These are phyloP conservation scores for Mimosa bimucronata DNA, from an alignment of 306 rosid genomes.

Conservation along the genomic window DNA sequence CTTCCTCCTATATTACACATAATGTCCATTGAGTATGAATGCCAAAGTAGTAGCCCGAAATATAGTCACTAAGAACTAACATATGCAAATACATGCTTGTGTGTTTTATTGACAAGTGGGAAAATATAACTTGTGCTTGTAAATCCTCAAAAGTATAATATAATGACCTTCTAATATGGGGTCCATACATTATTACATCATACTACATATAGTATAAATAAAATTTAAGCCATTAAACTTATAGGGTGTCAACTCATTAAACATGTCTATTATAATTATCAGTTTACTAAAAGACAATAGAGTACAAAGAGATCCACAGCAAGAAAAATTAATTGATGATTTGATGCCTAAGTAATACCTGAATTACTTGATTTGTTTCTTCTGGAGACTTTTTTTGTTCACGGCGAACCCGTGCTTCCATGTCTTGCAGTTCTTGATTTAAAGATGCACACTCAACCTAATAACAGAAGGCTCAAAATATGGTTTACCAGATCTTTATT, in stretches of 20 bases:
- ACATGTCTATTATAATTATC: not conserved
- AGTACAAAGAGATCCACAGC: constrained; percentile 20
- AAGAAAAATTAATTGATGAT: not conserved
- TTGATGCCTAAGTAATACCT: constrained; percentile 53
- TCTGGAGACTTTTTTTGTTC: constrained; percentile 91
- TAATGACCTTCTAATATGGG: not conserved
- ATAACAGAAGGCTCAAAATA: constrained; percentile 30
- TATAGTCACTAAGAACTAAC: not conserved
- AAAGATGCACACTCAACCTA: constrained; percentile 95
- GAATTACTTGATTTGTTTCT: constrained; percentile 89
- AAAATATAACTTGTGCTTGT: not conserved
- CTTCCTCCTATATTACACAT: not conserved
- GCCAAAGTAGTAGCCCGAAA: not conserved
- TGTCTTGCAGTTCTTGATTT: constrained; percentile 96
- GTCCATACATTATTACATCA: not conserved
- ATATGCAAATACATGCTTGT: not conserved
- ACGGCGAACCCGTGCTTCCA: constrained; percentile 85
- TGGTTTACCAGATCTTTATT: constrained; percentile 24
- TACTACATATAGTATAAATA: not conserved
- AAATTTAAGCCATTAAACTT: not conserved
- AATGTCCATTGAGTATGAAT: not conserved
- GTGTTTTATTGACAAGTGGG: not conserved
- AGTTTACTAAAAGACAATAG: not conserved
- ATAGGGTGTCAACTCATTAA: not conserved
- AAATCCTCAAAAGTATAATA: not conserved